Evolutionary conservation across 192 early-diverging fungal species (phyloP).

Genomic region (Phlyctochytrium arcticum): DNA sequence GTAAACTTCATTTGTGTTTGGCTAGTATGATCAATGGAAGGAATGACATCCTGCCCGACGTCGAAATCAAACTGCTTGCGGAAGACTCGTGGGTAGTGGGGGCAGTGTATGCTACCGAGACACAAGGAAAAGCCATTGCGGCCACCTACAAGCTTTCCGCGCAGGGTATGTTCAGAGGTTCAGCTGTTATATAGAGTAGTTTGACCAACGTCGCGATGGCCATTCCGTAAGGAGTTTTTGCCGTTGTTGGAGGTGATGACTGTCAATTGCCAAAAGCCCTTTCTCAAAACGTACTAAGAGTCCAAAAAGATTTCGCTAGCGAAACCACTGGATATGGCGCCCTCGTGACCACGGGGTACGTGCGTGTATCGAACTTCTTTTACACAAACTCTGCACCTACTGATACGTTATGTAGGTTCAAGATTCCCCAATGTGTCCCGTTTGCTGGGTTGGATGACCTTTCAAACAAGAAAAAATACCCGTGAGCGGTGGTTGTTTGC

Average conservation of each 20-base stretch:
- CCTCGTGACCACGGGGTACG: not conserved
- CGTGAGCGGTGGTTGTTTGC: not conserved
- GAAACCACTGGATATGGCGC: not conserved
- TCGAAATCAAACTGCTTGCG: not conserved
- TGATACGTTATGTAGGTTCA: not conserved
- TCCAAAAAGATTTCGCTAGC: not conserved
- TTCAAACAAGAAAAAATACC: not conserved
- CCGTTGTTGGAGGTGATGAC: not conserved
- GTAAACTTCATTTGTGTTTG: too few relatives aligned
- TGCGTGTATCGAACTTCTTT: not conserved
- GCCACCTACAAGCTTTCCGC: not conserved
- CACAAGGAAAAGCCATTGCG: not conserved
- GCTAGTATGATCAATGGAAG: not conserved
- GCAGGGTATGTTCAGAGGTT: not conserved
- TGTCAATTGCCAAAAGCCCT: not conserved
- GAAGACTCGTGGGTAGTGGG: not conserved
- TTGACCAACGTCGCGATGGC: not conserved
- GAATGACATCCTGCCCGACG: not conserved
- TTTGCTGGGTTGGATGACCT: not conserved
- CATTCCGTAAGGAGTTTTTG: not conserved
- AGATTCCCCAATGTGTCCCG: not conserved
- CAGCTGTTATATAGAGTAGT: not conserved
- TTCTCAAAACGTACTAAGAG: too few relatives aligned
- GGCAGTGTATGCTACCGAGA: not conserved
- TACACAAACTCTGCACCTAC: not conserved